Base-by-base conservation (phyloP, 1,284 basidiomycete species). In the Tilletia indica region DNA sequence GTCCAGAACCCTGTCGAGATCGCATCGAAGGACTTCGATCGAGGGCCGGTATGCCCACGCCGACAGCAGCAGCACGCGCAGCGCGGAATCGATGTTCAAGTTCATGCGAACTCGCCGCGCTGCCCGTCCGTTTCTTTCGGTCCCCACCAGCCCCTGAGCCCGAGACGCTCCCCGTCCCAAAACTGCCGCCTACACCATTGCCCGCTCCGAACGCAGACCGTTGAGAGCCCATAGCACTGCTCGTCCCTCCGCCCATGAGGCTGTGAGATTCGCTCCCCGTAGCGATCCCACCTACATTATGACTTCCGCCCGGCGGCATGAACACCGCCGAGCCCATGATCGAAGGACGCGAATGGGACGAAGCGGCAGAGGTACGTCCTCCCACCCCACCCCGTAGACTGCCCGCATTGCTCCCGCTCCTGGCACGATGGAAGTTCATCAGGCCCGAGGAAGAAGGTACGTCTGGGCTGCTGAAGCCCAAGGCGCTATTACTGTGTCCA, bases 61-160 rank as follows among this genome's bases (percentile, higher is more conserved):
- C 61, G 12, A 64, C 61, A 8, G 61, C 61, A 6, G 61, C 61
- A 34, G 61, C 61, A 36, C 61, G 61, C 14, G 61, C 61, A 9
- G 61, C 61, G 3, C 61, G 61, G 34, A 64, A 64, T 6, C 61
- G 61, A 21, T 64, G 34, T 39, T 64, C 61, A 16, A 64, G 61
- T 38, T 64, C 61, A 34, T 64, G 31, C 12, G 61, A 64, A 1
- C 11, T 16, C 61, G 61, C 31, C 19, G 61, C 61, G 61, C 61
- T 64, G 14, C 36, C 16, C 36, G 31, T 34, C 12, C 61, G 61
- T 16, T 39, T 42, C 61, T 64, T 63, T 14, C 61, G 61, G 16
- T 63, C 58, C n/a, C 12, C n/a, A 25, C n/a, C 25, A 21, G n/a
- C 14, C n/a, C 31, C 8, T 34, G 58, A 63, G 31, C 58, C 58